A percentile compares a stretch with the other conserved stretches of the same genome.
phyloP scores from a whole-genome alignment of 176 grass and related monocot genomes.

The Chrysopogon serrulatus region DNA sequence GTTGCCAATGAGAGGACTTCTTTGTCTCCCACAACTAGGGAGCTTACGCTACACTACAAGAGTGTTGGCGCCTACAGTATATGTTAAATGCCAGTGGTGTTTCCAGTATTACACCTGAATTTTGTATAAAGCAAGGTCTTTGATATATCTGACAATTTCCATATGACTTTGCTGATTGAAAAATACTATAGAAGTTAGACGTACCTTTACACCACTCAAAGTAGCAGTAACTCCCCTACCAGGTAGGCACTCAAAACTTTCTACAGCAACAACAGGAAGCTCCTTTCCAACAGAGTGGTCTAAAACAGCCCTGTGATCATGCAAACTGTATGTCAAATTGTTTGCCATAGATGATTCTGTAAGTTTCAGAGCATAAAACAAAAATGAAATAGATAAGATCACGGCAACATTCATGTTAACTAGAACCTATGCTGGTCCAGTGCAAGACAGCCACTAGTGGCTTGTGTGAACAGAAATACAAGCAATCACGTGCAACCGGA shows the following conservation, averaged over 20 bases:
- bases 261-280: conserved; percentile 75
- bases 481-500: neutral
- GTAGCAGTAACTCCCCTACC: conserved; percentile 84
- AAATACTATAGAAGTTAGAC: conserved; percentile 10
- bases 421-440: neutral
- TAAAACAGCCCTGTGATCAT: conserved; percentile 87
- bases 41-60: neutral
- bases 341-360: neutral
- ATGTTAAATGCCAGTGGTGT: neutral
- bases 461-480: neutral
- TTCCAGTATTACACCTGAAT: neutral
- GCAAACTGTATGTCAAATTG: conserved; percentile 25
- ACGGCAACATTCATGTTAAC: neutral
- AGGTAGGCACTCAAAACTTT: conserved; percentile 89
- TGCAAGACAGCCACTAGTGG: neutral
- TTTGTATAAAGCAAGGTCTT: neutral
- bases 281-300: conserved; percentile 75
- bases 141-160: conserved; percentile 5
- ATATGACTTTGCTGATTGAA: neutral
- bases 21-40: neutral
- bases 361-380: neutral
- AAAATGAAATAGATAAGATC: neutral
- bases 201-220: conserved; percentile 72
- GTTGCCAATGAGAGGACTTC: neutral
- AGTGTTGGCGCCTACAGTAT: neutral